Conservation (phyloP, 768 basidiomycete species). For the Boletus bicolor region DNA sequence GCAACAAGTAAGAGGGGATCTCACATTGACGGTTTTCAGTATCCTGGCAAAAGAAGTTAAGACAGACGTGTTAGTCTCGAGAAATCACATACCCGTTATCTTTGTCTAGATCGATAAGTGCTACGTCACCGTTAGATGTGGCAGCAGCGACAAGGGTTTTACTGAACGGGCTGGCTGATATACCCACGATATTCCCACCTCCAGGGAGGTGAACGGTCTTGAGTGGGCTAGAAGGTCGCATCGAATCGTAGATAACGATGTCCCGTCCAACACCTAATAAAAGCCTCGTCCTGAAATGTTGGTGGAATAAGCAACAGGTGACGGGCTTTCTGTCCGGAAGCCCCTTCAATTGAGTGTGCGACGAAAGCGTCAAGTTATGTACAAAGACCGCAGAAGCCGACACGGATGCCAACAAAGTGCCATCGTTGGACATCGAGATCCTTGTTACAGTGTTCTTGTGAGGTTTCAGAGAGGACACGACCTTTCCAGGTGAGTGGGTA, state of each 20-base stretch:
- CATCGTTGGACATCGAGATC: slow-evolving; percentile 59
- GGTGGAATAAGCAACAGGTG: slow-evolving; percentile 56
- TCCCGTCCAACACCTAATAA: slow-evolving; percentile 52
- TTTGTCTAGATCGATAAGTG: slow-evolving; percentile 69
- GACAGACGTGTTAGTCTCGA: neutral
- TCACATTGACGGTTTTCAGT: slow-evolving; percentile 54
- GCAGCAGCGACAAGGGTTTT: slow-evolving; percentile 65
- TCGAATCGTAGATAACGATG: slow-evolving; percentile 61
- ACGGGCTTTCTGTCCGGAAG: slow-evolving; percentile 41
- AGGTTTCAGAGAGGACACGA: slow-evolving; percentile 47
- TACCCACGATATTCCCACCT: slow-evolving; percentile 48
- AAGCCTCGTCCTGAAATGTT: slow-evolving; percentile 57
- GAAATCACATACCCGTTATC: slow-evolving; percentile 55
- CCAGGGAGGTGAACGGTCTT: slow-evolving; percentile 52
- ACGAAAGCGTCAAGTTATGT: slow-evolving; percentile 54
- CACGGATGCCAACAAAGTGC: slow-evolving; percentile 53
- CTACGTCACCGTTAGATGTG: slow-evolving; percentile 51
- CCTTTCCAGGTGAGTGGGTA: slow-evolving; percentile 34
- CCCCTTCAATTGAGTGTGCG: slow-evolving; percentile 55
- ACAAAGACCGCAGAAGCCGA: slow-evolving; percentile 53
- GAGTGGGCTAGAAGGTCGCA: slow-evolving; percentile 51
- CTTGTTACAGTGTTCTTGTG: slow-evolving; percentile 51
- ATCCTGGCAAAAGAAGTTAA: slow-evolving; percentile 38
- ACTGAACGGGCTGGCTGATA: slow-evolving; percentile 73
- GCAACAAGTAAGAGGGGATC: slow-evolving; percentile 54